Base-by-base conservation (phyloP, 2,329 filamentous ascomycete genomes). In the Pseudonectria buxi region DNA sequence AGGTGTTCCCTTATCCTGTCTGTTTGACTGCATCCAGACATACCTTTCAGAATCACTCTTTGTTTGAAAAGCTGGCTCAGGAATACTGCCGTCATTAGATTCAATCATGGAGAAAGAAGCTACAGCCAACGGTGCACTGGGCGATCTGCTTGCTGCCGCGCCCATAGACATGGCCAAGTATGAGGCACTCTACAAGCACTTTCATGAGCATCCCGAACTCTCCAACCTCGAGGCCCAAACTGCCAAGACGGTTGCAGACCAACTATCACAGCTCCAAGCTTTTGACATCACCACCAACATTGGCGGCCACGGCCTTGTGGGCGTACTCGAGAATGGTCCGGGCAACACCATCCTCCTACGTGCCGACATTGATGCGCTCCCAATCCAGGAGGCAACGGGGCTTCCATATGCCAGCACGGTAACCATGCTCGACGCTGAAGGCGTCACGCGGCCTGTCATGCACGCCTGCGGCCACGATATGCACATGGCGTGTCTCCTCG, bases 401-500 rank as follows among this genome's bases (percentile, higher is more conserved):
- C 55, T 82, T 0, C 48, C 59, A 0, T 82, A 81, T 48, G 69
- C 75, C 0, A 78, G 74, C 14, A 41, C 32, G 0, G 38, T 36
- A 0, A 30, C 30, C 0, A 40, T 38, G 39, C 3, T 33, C 0
- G 41, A 50, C 9, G 6, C 25, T 9, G 26, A 33, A 0, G 45
- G 41, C 7, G 28, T 27, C 0, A 26, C 33, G 35, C 69, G 69
- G 34, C 71, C 73, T 0, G 72, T 79, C 0, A 83, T 83, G 78
- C 80, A 83, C 54, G 78, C 78, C 14, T 83, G 78, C 52, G 80
- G 79, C 0, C 79, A 83, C 47, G 78, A 81, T 45, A 74, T 80
- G 62, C 78, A 84, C 50, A 72, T 82, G 16, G 67, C 74, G 0
- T 61, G 63, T 24, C 60, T 83, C 4, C 62, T 83, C 2, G 79